phyloP scores from a whole-genome alignment of 441 rosid genomes.

The Brassica balearica region DNA sequence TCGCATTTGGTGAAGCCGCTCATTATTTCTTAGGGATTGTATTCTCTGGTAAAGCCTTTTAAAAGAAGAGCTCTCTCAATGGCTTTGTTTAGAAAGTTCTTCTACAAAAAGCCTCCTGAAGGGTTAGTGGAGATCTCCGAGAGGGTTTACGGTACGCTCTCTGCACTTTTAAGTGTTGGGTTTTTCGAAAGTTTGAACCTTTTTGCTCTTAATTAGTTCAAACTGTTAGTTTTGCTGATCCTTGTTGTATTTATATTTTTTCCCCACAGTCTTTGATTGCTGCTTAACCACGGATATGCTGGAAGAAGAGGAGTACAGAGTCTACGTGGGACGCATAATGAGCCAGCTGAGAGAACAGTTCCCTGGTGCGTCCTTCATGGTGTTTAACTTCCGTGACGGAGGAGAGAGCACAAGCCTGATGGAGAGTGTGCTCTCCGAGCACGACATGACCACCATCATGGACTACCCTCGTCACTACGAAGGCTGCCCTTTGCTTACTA shows the following conservation, averaged over 20 bases:
- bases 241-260: slow-evolving; percentile 28
- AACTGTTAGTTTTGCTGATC: slow-evolving; percentile 14
- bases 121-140: slow-evolving; percentile 92
- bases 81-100: slow-evolving; percentile 87
- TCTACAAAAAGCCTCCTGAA: slow-evolving; percentile 80
- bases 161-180: slow-evolving; percentile 23
- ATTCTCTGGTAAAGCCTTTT: slow-evolving; percentile 26
- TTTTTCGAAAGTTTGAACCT: slow-evolving; percentile 31
- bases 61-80: slow-evolving; percentile 40
- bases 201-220: slow-evolving; percentile 16
- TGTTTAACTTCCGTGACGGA: slow-evolving; percentile 83
- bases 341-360: slow-evolving; percentile 68
- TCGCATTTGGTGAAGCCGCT: slow-evolving; percentile 46
- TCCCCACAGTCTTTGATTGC: slow-evolving; percentile 69
- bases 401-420: slow-evolving; percentile 58
- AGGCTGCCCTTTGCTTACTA: slow-evolving; percentile 83
- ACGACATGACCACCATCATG: slow-evolving; percentile 81
- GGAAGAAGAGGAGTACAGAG: slow-evolving; percentile 64
- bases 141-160: slow-evolving; percentile 79
- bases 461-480: slow-evolving; percentile 90
- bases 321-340: slow-evolving; percentile 66
- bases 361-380: slow-evolving; percentile 80
- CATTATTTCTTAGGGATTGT: slow-evolving; percentile 40
- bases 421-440: slow-evolving; percentile 58
- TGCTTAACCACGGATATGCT: slow-evolving; percentile 70